phyloP scores from a whole-genome alignment of 176 grass and related monocot genomes.

The Aegilops speltoides region DNA sequence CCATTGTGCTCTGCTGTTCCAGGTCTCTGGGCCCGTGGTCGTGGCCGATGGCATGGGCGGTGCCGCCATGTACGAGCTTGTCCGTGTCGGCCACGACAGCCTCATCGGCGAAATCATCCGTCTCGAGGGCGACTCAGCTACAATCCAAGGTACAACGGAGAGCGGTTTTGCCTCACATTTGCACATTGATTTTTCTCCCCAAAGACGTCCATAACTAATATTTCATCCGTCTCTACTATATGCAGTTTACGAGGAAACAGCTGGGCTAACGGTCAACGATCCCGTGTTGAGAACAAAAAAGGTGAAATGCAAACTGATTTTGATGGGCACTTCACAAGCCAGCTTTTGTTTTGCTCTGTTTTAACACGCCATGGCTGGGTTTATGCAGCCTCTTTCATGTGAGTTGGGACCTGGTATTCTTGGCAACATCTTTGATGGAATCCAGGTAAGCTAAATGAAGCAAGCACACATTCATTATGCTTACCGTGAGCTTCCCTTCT shows the following conservation, averaged over 20 bases:
- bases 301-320: conserved; percentile 20
- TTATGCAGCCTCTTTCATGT: conserved; percentile 69
- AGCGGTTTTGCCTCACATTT: neutral
- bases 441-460: conserved; percentile 52
- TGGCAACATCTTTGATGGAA: conserved; percentile 85
- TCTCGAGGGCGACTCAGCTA: conserved; percentile 88
- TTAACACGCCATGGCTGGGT: neutral
- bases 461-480: neutral
- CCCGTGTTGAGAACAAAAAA: conserved; percentile 74
- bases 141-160: conserved; percentile 53
- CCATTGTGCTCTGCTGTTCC: neutral
- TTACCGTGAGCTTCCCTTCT: neutral
- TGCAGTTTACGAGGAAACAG: conserved; percentile 90
- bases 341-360: neutral
- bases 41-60: conserved; percentile 92
- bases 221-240: neutral
- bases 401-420: conserved; percentile 86
- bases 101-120: conserved; percentile 90
- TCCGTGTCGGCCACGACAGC: conserved; percentile 82
- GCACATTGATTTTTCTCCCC: neutral
- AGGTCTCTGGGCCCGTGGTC: conserved; percentile 87
- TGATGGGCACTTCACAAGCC: neutral
- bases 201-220: neutral
- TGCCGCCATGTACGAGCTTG: conserved; percentile 85
- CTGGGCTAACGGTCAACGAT: conserved; percentile 83